Evolutionary conservation across 2,329 filamentous ascomycete species (phyloP).

Genomic region (Claviceps sp.): DNA sequence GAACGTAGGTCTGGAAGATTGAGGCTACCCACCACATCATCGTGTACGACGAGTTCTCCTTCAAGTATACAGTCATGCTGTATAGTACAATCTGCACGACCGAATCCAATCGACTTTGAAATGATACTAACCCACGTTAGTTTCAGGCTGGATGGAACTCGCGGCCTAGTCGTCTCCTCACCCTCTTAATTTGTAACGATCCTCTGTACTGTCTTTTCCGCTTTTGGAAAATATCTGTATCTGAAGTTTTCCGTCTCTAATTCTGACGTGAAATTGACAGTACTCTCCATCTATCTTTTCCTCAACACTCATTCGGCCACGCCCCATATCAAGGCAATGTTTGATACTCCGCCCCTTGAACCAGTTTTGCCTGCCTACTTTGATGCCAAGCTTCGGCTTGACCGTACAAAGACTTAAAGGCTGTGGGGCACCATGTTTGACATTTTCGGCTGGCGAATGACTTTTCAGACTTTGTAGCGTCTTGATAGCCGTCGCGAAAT

Average conservation of each 20-base stretch:
- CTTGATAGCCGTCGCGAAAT: slow-evolving; percentile 46
- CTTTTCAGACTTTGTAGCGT: slow-evolving; percentile 30
- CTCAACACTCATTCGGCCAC: slow-evolving; percentile 56
- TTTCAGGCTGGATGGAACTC: neutral
- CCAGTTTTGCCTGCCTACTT: slow-evolving; percentile 52
- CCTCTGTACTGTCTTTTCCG: slow-evolving; percentile 73
- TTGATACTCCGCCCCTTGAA: slow-evolving; percentile 58
- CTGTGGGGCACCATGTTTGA: slow-evolving; percentile 3
- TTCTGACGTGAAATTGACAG: slow-evolving; percentile 73
- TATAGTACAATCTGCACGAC: slow-evolving; percentile 43
- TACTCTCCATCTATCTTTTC: slow-evolving; percentile 83
- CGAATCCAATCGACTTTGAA: slow-evolving; percentile 49
- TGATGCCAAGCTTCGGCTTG: slow-evolving; percentile 44
- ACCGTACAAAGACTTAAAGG: slow-evolving; percentile 20
- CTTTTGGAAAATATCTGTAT: slow-evolving; percentile 87
- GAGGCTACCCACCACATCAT: slow-evolving; percentile 35
- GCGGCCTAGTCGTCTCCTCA: slow-evolving; percentile 15
- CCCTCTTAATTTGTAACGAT: slow-evolving; percentile 48
- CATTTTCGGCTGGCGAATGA: slow-evolving; percentile 10
- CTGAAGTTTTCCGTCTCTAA: slow-evolving; percentile 36
- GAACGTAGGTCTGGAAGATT: neutral
- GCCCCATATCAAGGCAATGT: slow-evolving; percentile 55
- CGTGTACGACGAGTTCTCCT: slow-evolving; percentile 72
- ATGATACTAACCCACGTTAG: slow-evolving; percentile 34
- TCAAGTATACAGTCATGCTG: slow-evolving; percentile 61